These are phyloP conservation scores for Amanita fuliginea DNA, from an alignment of 768 basidiomycete genomes.

Conservation along the genomic window DNA sequence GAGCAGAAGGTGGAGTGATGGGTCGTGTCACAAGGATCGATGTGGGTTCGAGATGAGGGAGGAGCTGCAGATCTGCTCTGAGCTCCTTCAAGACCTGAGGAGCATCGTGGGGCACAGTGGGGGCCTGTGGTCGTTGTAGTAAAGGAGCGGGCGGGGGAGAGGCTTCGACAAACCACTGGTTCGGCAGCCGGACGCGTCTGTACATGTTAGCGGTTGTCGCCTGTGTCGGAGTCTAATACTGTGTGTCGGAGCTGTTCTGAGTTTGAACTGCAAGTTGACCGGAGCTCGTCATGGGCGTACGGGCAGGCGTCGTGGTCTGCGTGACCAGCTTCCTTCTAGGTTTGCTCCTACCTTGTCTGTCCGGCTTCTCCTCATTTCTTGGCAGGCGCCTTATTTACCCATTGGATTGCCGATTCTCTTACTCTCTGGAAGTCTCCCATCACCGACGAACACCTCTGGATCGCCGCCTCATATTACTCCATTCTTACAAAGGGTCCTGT, in stretches of 20 bases:
- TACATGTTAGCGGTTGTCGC: not conserved
- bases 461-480: constrained; percentile 73
- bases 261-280: not conserved
- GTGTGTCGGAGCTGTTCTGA: not conserved
- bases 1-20: constrained; percentile 38
- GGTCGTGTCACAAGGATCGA: constrained; percentile 46
- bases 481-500: constrained; percentile 59
- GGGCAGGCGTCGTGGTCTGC: constrained; percentile 65
- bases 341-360: constrained; percentile 18
- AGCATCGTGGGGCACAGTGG: constrained; percentile 39
- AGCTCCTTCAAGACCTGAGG: constrained; percentile 44
- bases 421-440: constrained; percentile 84
- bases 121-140: constrained; percentile 7
- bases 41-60: constrained; percentile 60
- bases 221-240: not conserved
- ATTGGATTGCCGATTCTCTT: constrained; percentile 90
- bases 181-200: constrained; percentile 20
- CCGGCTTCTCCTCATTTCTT: constrained; percentile 1
- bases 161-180: constrained; percentile 67
- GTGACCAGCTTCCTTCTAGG: constrained; percentile 76
- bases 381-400: constrained; percentile 70
- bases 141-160: constrained; percentile 12
- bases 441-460: constrained; percentile 79
- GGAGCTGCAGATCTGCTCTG: constrained; percentile 42
- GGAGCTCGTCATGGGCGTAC: constrained; percentile 44